Percentiles rank a stretch among this genome's conserved stretches.
These are phyloP conservation scores for Chrysoporthe cubensis DNA, from an alignment of 2,329 filamentous ascomycete genomes.

Conservation along the genomic window DNA sequence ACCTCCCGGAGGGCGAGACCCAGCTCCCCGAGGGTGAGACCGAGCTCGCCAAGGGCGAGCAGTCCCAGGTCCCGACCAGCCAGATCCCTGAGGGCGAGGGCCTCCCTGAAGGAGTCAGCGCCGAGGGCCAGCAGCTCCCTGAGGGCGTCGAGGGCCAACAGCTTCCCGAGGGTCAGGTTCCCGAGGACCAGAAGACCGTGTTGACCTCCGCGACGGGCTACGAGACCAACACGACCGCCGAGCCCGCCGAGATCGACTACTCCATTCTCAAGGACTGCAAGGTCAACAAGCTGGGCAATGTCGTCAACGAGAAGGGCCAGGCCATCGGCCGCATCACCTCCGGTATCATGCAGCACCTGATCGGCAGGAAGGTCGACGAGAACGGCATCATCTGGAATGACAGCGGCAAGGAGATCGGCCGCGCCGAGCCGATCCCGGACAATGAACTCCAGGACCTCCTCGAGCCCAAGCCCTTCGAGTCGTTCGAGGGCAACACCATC, in stretches of 20 bases:
- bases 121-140: conserved; percentile 2
- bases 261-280: conserved; percentile 56
- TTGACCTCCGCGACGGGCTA: conserved; percentile 25
- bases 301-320: conserved; percentile 57
- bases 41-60: conserved; percentile 10
- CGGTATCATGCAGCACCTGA: conserved; percentile 65
- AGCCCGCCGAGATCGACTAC: conserved; percentile 46
- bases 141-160: conserved; percentile 23
- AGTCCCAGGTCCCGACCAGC: conserved; percentile 22
- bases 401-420: conserved; percentile 68
- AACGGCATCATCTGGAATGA: conserved; percentile 75
- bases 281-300: conserved; percentile 63
- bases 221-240: conserved; percentile 33
- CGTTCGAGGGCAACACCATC: conserved; percentile 59
- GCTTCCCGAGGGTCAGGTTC: conserved; percentile 5
- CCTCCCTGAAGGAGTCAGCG: conserved; percentile 15
- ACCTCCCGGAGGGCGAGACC: background rate
- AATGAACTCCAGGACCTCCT: conserved; percentile 52
- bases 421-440: conserved; percentile 65
- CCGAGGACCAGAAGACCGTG: conserved; percentile 25
- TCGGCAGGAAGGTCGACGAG: conserved; percentile 67
- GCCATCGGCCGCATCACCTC: conserved; percentile 65
- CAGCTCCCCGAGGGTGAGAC: conserved; percentile 1
- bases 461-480: conserved; percentile 58
- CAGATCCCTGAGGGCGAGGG: conserved; percentile 21